Base-by-base conservation (phyloP, 2,329 filamentous ascomycete species). In the Erysiphe neolycopersici region DNA sequence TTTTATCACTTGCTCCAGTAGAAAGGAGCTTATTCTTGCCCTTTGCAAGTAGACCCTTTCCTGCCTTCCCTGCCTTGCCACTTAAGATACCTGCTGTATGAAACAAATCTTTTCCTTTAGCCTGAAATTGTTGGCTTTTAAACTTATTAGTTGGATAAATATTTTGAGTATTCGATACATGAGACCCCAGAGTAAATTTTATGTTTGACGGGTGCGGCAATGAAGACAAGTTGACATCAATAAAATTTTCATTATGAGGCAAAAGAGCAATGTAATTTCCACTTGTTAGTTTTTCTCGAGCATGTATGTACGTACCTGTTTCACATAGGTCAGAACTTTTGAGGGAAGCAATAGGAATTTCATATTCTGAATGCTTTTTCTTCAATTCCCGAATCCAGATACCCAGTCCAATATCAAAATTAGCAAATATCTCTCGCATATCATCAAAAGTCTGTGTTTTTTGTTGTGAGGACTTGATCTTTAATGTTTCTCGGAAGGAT, bases 31-130 rank as follows among this genome's bases (percentile, higher is more conserved):
- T 87, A 62, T 71, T 87, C 62, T 80, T 87, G 51, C 85, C 82
- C 63, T 92, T 92, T 50, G 79, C 83, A 59, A 94, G 76, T 49
- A 94, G 61, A 43, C 85, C 87, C 64, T 93, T 93, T 41, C 85
- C 84, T 46, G 83, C 82, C 57, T 82, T 84, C 49, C 71, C 69
- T 30, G 73, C 74, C 54, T 76, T 77, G 19, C 73, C 73, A 47
- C 75, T 70, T 46, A 78, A 63, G 16, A 73, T 62, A 43, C 82
- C 83, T 44, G 85, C 85, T 18, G 78, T 77, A 50, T 89, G 80
- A 56, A 94, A 68, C 26, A 94, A 64, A 53, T 91, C 84, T 62
- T 93, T 94, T 58, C 85, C 76, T 64, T 85, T 87, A 35, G 76
- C 70, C 52, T 60, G 45, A 55, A 60, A 47, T 60, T 62, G 47